Evolutionary conservation across 441 rosid species (phyloP).

Genomic region (Francoa sonchifolia): DNA sequence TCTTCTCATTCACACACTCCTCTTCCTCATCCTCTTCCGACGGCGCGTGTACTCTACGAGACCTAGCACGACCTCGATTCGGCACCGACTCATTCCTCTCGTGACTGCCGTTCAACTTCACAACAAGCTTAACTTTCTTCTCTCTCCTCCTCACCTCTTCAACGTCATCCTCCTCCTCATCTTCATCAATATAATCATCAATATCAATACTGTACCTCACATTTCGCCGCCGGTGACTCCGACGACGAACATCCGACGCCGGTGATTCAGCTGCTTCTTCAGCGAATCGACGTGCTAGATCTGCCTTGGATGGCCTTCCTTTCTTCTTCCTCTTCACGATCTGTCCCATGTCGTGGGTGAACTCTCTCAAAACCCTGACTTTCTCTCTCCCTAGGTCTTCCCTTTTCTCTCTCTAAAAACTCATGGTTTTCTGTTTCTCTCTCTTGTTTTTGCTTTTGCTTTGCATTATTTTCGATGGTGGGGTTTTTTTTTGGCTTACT

Average conservation of each 20-base stretch:
- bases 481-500: conserved; percentile 16
- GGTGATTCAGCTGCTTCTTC: conserved; percentile 23
- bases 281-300: conserved; percentile 43
- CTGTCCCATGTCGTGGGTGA: conserved; percentile 76
- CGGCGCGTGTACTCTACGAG: background rate
- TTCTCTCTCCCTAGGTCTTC: conserved; percentile 19
- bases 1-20: conserved; percentile 37
- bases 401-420: conserved; percentile 12
- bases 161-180: conserved; percentile 31
- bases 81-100: too few species aligned
- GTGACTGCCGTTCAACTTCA: too few species aligned
- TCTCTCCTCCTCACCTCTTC: conserved; percentile 16
- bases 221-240: conserved; percentile 71
- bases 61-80: too few species aligned
- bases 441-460: conserved; percentile 18
- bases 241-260: too few species aligned
- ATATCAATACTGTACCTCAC: conserved; percentile 66
- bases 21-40: conserved; percentile 19
- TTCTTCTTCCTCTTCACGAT: conserved; percentile 86
- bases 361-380: background rate
- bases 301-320: conserved; percentile 88
- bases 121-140: background rate
- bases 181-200: conserved; percentile 72
- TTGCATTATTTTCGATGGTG: conserved; percentile 18
- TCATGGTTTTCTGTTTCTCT: conserved; percentile 19